These are phyloP conservation scores for Kazachstania taianensis DNA, from an alignment of 805 yeast species.

Conservation along the genomic window DNA sequence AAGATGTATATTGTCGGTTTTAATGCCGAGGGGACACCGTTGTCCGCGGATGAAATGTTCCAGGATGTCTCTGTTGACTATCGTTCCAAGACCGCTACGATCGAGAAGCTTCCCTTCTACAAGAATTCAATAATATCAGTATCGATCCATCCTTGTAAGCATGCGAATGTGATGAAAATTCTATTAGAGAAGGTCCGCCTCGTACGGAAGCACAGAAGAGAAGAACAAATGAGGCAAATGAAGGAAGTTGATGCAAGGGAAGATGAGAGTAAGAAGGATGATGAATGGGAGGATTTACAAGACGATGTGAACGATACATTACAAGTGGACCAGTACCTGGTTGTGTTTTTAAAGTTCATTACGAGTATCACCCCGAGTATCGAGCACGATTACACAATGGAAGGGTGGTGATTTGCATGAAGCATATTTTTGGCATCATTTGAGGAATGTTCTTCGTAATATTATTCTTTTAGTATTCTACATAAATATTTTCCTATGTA, in stretches of 20 bases:
- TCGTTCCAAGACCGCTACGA: conserved; percentile 91
- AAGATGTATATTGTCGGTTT: conserved; percentile 87
- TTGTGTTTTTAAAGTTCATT: conserved; percentile 85
- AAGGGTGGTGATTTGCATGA: no score
- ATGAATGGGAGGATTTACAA: conserved; percentile 49
- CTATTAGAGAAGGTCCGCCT: conserved; percentile 62
- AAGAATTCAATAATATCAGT: conserved; percentile 54
- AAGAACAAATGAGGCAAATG: conserved; percentile 30
- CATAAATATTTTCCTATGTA: background rate
- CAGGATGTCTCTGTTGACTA: conserved; percentile 90
- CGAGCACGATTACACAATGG: conserved; percentile 98
- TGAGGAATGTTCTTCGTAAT: no score
- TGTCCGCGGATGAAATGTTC: conserved; percentile 83
- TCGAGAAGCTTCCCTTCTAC: conserved; percentile 82
- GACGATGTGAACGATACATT: conserved; percentile 38
- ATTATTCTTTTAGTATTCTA: background rate
- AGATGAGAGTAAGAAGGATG: conserved; percentile 14
- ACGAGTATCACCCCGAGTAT: conserved; percentile 97
- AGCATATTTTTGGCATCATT: no score
- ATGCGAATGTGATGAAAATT: conserved; percentile 88
- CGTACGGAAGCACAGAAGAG: conserved; percentile 34
- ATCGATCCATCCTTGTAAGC: conserved; percentile 93
- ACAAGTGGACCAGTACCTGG: conserved; percentile 82
- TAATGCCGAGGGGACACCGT: conserved; percentile 72
- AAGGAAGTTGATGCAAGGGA: conserved; percentile 27